Evolutionary conservation across 1,139 yeast genomes (phyloP), one percentile per base, ranked within the genome.

Genomic region (Scheffersomyces segobiensis): DNA sequence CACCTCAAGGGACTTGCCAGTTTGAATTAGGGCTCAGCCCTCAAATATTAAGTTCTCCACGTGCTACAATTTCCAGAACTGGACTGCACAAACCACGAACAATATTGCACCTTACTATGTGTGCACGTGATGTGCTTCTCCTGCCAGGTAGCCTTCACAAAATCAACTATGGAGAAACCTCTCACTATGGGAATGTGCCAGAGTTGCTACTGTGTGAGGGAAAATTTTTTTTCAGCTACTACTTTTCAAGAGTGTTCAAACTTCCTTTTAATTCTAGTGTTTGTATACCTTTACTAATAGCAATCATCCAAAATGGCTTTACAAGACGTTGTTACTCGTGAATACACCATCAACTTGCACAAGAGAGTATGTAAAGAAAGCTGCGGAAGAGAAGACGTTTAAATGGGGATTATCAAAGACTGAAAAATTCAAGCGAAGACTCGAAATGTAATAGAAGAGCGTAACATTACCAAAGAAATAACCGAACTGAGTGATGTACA

Each of bases 261-360:
- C 18, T 48, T 48, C 50, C 21, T 48, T 48, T 24, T 48, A 48
- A 7, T 21, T 48, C 21, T 24, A 48, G 50, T 48, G 50, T 48
- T 48, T 48, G 50, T 48, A 48, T 48, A 48, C 24, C 21, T 24
- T 24, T 48, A 20, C 24, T 20, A 48, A n/a, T 58, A 63, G 63
- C 56, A 65, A 67, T 62, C 64, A 66, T 63, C 62, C 70, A 86
- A 85, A 85, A 90, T 92, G 87, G 98, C 98, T 84, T 87, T 92
- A 82, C 92, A 92, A 87, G 98, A 95, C 95, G 98, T 93, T 84
- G 98, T 96, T 84, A 91, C 99, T 82, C 97, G 99, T 85, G 99
- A 96, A 87, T 96, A 96, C 93, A 96, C 99, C 88, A 93, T 96
- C 85, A 95, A 96, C 93, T 86, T 95, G 84, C 97, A 93, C 97